Percentiles rank a stretch among this genome's conserved stretches.
These are phyloP conservation scores for Fusarium goolgardi DNA, from an alignment of 2,329 filamentous ascomycete species.

Conservation along the genomic window DNA sequence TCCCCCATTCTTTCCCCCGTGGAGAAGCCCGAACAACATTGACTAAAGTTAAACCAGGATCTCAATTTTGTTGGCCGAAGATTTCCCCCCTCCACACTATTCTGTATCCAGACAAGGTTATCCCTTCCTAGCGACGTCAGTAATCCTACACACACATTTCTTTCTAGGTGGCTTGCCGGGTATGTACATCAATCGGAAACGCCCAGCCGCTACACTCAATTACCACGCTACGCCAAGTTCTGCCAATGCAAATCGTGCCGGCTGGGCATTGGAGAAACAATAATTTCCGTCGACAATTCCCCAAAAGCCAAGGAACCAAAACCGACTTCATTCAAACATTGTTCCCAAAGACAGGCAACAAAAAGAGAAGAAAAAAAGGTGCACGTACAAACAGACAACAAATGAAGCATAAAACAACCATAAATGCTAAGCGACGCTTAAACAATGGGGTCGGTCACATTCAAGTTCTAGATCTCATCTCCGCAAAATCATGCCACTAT, in stretches of 20 bases:
- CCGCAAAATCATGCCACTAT: conserved; percentile 24
- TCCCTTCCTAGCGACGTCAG: not conserved
- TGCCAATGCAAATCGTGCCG: conserved; percentile 28
- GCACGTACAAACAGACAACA: not conserved
- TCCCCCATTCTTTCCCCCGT: not conserved
- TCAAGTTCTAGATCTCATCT: conserved; percentile 23
- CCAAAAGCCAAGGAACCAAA: conserved; percentile 11
- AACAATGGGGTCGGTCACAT: conserved; percentile 19
- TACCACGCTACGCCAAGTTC: conserved; percentile 41
- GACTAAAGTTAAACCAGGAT: conserved; percentile 7
- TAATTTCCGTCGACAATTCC: conserved; percentile 4
- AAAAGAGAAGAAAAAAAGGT: not conserved
- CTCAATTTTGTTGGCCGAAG: conserved; percentile 22
- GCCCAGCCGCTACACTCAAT: conserved; percentile 27
- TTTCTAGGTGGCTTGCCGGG: not conserved
- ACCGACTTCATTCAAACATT: not conserved
- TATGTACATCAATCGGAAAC: not conserved
- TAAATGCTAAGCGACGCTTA: conserved; percentile 16
- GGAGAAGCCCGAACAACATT: not conserved
- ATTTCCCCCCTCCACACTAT: not conserved
- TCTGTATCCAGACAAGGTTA: not conserved
- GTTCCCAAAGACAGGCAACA: not conserved
- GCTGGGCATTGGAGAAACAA: conserved; percentile 21
- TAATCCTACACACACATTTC: not conserved
- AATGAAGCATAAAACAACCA: conserved; percentile 4